Base-by-base conservation (phyloP, 345 rosid genomes). In the Litchi chinensis region DNA sequence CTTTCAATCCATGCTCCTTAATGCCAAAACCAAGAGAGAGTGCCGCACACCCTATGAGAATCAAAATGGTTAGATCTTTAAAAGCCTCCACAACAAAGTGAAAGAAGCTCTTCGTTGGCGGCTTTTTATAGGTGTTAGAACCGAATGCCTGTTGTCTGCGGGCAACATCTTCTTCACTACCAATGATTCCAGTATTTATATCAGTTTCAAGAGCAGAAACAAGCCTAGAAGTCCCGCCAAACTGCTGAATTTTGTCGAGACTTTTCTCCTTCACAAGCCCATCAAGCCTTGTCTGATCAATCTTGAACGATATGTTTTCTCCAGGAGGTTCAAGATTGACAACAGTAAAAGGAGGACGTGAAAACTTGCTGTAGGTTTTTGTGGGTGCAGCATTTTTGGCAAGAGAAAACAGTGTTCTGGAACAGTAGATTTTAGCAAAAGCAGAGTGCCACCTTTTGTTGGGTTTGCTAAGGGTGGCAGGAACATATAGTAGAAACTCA, bases 11-110 rank as follows among this genome's bases (percentile, higher is more conserved):
- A 16, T 93, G 75, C 54, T 87, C 86, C 68, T 88, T 88, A 75
- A 91, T 89, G 7, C 92, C 95, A 3, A 88, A 91, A 1, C 80
- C 93, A 12, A 93, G 86, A 44, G 97, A 89, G 50, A 91, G 85
- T 16, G 87, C 84, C 3, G 95, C 93, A 54, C 92, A 88, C 9
- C 68, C 91, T 59, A 91, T 70, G 63, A 89, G 91, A 68, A 91
- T 88, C n/a, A 88, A 73, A n/a, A 89, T 88, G 8, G 92, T 91
- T 0, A 83, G 48, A 80, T 89, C 91, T 12, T 89, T 89, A 65
- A 88, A 85, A 7, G 87, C 94, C 68, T 89, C 94, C 11, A 81
- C 18, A n/a, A 91, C 82, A 15, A 88, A 91, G 24, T 82, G 16
- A 28, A 86, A 65, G 15, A 91, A 79, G 59, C 85, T 77, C 83